Evolutionary conservation across 805 yeast species (phyloP), one percentile per base, ranked within the genome.

Genomic region (Kuraishia hungarica): DNA sequence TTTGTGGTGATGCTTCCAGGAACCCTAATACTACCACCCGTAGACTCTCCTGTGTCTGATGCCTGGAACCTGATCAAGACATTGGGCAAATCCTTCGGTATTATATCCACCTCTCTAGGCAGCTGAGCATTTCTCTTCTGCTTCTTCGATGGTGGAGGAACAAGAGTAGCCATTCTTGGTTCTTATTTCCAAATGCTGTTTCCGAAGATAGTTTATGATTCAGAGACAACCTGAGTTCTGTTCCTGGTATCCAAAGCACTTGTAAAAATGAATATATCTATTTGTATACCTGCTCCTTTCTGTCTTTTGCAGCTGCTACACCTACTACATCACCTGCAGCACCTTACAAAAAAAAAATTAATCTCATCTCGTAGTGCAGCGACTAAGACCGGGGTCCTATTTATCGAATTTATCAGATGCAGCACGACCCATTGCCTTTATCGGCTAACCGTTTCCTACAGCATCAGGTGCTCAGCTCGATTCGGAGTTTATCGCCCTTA

Each of bases 71-170:
- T 87, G 56, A 93, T 83, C 54, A 91, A 78, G 24, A 93, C 97
- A 73, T 90, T 83, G 23, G 97, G 97, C 22, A 92, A 71, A 64
- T 89, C 93, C 1, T 67, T 74, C 1, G 97, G 97, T 19, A 87
- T 72, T 11, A 87, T 68, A 53, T 82, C 85, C 26, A 87, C 86
- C 53, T 87, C 93, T 55, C 86, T 82, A 8, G 89, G 88, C 67
- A 81, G 77, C 67, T 91, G 97, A 3, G 96, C 96, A 59, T 79
- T 88, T 66, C 83, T 82, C 69, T 80, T 88, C 67, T 89, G 96
- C 66, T 84, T 89, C 69, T 94, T 93, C 1, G 96, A 86, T 21
- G 89, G 96, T 48, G 97, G 98, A 24, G 99, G 99, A 51, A 94
- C 70, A 50, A 89, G 76, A 0, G 98, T 94, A 53, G 98, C 94